phyloP scores from a whole-genome alignment of 1,284 basidiomycete species.

The Earliella scabrosa region DNA sequence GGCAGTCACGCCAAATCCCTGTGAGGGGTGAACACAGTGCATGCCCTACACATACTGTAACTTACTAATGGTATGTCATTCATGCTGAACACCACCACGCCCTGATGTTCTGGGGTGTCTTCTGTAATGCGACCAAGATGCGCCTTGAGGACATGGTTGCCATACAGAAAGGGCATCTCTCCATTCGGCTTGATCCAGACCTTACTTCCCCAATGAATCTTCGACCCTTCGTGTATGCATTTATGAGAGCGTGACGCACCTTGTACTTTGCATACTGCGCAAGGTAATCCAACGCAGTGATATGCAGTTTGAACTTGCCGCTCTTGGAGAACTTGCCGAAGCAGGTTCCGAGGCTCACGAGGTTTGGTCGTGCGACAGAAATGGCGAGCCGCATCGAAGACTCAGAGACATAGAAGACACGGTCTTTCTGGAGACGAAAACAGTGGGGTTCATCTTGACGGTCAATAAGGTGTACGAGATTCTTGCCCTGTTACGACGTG shows the following conservation, averaged over 20 bases:
- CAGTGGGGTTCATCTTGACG: constrained; percentile 86
- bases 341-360: constrained; percentile 94
- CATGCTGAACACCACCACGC: constrained; percentile 97
- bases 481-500: constrained; percentile 91
- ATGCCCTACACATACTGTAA: too few relatives aligned
- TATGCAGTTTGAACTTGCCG: constrained; percentile 97
- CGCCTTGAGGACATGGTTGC: constrained; percentile 98
- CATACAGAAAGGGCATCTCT: constrained; percentile 99
- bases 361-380: constrained; percentile 90
- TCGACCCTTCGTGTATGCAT: not conserved
- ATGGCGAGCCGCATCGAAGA: constrained; percentile 92
- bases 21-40: not conserved
- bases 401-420: constrained; percentile 94
- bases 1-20: constrained; percentile 99
- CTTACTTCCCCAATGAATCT: constrained; percentile 43
- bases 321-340: constrained; percentile 98
- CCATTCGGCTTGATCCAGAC: constrained; percentile 99
- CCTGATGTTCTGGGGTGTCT: constrained; percentile 98
- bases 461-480: constrained; percentile 89
- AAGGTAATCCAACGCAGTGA: constrained; percentile 92
- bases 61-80: constrained; percentile 87
- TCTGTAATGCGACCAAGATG: constrained; percentile 99
- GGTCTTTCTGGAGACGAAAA: constrained; percentile 89
- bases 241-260: constrained; percentile 55
- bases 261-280: constrained; percentile 99